These are phyloP conservation scores for Gamarada debralockiae DNA, from an alignment of 495 filamentous ascomycete species.

Conservation along the genomic window DNA sequence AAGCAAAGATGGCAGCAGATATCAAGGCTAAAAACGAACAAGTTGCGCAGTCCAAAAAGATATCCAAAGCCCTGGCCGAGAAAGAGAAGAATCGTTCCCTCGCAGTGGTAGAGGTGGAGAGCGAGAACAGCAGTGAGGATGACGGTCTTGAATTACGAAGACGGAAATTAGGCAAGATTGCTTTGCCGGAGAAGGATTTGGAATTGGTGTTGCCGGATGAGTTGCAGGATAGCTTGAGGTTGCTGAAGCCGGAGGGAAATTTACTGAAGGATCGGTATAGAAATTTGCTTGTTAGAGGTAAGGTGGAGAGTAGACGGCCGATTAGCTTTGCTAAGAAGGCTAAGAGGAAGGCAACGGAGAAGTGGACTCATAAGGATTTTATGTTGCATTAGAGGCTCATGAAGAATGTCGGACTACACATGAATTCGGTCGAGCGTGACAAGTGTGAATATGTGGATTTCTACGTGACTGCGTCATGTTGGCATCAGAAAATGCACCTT, in stretches of 20 bases:
- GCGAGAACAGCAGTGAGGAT: constrained; percentile 40
- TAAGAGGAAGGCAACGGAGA: constrained; percentile 79
- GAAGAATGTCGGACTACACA: no score
- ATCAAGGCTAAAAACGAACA: constrained; percentile 69
- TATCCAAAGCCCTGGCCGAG: constrained; percentile 58
- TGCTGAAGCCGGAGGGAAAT: constrained; percentile 92
- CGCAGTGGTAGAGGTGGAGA: constrained; percentile 21
- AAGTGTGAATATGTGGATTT: no score
- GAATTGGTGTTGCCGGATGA: constrained; percentile 93
- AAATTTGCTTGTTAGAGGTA: constrained; percentile 81
- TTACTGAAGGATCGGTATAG: constrained; percentile 88
- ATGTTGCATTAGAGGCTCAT: constrained; percentile 31
- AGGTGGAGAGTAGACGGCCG: constrained; percentile 76
- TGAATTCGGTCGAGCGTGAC: no score
- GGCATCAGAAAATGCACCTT: no score
- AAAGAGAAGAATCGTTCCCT: constrained; percentile 42
- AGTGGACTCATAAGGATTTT: constrained; percentile 97
- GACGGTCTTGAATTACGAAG: constrained; percentile 66
- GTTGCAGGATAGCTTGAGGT: constrained; percentile 81
- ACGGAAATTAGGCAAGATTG: constrained; percentile 72
- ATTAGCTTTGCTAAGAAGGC: constrained; percentile 75
- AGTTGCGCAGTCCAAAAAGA: constrained; percentile 57
- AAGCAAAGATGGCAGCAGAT: constrained; percentile 63
- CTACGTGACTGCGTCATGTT: no score
- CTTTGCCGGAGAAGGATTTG: constrained; percentile 70